A percentile compares a stretch with the other conserved stretches of the same genome.
These are phyloP conservation scores for Vaccinium myrtillus DNA, from an alignment of 148 eudicot species.

Conservation along the genomic window DNA sequence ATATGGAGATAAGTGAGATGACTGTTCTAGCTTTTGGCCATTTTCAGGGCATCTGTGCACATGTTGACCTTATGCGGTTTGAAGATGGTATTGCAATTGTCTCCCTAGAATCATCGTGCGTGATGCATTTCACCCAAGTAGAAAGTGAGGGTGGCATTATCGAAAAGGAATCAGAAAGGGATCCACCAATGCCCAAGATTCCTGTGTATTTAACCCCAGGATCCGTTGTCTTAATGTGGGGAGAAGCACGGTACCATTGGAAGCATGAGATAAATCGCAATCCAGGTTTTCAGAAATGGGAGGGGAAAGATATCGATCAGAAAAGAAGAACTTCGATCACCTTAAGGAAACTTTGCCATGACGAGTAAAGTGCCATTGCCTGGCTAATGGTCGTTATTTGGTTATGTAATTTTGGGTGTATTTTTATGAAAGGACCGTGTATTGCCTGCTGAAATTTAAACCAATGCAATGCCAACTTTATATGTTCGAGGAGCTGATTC, in stretches of 20 bases:
- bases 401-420: background rate
- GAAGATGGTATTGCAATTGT: conserved; percentile 93
- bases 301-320: conserved; percentile 68
- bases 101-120: conserved; percentile 82
- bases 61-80: conserved; percentile 89
- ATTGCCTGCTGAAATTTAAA: background rate
- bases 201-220: conserved; percentile 77
- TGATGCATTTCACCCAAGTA: conserved; percentile 74
- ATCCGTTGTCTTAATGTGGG: conserved; percentile 73
- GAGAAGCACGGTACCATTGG: conserved; percentile 87
- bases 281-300: conserved; percentile 77
- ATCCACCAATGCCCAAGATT: conserved; percentile 29
- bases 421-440: background rate
- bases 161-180: conserved; percentile 19
- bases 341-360: conserved; percentile 62
- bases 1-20: background rate
- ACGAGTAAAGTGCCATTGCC: conserved; percentile 15
- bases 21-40: conserved; percentile 3
- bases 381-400: background rate
- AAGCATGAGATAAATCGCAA: conserved; percentile 88
- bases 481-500: background rate
- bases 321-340: conserved; percentile 75
- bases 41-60: conserved; percentile 89
- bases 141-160: conserved; percentile 18
- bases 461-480: background rate